Evolutionary conservation across 164 flowering plant genomes (phyloP).

Genomic region (Chimonanthus praecox): DNA sequence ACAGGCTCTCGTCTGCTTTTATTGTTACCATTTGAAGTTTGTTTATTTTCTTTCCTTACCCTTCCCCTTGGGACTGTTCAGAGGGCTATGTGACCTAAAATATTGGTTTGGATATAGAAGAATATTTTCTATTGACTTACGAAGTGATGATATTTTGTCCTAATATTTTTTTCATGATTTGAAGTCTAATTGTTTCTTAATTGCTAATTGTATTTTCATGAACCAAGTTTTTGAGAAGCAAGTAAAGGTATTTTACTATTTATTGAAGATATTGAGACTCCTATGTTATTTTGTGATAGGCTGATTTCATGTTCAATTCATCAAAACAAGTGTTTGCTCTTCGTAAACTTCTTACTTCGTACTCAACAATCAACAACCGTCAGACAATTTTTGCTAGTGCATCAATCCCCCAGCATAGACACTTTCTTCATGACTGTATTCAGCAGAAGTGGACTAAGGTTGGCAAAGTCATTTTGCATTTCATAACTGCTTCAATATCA

Average conservation of each 20-base stretch:
- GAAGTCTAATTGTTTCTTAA: neutral
- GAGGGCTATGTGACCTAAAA: no score
- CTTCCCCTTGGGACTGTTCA: no score
- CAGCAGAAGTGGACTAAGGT: conserved; percentile 99
- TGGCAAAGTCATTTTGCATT: conserved; percentile 9
- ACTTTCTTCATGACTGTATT: conserved; percentile 70
- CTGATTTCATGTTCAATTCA: conserved; percentile 90
- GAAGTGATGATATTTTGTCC: no score
- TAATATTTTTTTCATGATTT: neutral
- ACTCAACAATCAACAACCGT: conserved; percentile 58
- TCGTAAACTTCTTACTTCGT: conserved; percentile 67
- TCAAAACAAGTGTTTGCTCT: conserved; percentile 66
- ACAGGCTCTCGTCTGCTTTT: no score
- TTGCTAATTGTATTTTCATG: neutral
- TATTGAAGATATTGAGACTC: conserved; percentile 2
- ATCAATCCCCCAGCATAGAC: conserved; percentile 88
- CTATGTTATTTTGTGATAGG: conserved; percentile 34
- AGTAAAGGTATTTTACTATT: neutral
- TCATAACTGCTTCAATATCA: neutral
- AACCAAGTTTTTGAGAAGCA: neutral
- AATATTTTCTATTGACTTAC: no score
- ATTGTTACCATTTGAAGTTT: no score
- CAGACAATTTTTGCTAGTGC: conserved; percentile 97
- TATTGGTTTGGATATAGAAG: no score
- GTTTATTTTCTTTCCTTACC: no score